Conservation (phyloP, 2,329 filamentous ascomycete species). For the Phialophora expanda region DNA sequence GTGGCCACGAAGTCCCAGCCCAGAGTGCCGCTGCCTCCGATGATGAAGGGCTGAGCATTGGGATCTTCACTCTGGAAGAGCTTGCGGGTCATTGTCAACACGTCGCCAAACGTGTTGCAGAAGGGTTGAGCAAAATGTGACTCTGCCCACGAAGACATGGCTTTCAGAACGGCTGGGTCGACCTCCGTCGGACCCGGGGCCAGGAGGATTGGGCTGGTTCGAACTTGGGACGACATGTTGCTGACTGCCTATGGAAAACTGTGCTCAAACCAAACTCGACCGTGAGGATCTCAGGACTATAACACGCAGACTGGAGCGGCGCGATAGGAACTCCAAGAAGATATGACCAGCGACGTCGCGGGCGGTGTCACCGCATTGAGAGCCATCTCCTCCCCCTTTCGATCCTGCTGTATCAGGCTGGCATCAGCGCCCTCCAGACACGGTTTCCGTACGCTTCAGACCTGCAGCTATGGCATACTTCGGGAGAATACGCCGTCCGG, state of each 20-base stretch:
- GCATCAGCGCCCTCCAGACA: background rate
- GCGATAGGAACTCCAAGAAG: background rate
- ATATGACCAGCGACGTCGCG: slow-evolving; percentile 1
- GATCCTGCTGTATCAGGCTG: slow-evolving; percentile 7
- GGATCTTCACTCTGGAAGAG: slow-evolving; percentile 89
- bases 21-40: slow-evolving; percentile 91
- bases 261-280: background rate
- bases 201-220: slow-evolving; percentile 68
- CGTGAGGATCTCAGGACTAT: background rate
- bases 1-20: slow-evolving; percentile 95
- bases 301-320: background rate
- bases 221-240: slow-evolving; percentile 16
- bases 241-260: background rate
- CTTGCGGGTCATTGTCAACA: slow-evolving; percentile 82
- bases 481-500: slow-evolving; percentile 18
- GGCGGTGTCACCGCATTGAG: background rate
- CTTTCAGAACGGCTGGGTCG: slow-evolving; percentile 21
- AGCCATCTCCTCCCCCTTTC: background rate
- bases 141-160: slow-evolving; percentile 56
- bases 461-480: background rate
- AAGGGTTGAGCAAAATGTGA: slow-evolving; percentile 90
- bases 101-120: slow-evolving; percentile 86
- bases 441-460: background rate
- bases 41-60: slow-evolving; percentile 83
- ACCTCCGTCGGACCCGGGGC: slow-evolving; percentile 75